A percentile compares a stretch with the other conserved stretches of the same genome.
Conservation (phyloP, 2,329 filamentous ascomycete genomes). For the Fusarium oligoseptatum region DNA sequence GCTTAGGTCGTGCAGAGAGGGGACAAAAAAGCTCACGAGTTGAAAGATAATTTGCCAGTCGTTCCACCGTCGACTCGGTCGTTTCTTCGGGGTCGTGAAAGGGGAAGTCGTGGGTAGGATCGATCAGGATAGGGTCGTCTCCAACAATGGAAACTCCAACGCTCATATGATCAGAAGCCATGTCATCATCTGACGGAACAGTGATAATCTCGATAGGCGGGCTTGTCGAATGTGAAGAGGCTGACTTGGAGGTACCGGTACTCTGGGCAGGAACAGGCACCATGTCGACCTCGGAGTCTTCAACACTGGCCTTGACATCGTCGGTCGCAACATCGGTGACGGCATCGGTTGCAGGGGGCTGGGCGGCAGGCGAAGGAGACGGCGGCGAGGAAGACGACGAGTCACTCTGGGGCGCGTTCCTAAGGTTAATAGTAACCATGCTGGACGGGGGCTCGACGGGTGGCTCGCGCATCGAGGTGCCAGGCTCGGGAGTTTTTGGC, state of each 20-base stretch:
- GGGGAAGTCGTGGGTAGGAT: slow-evolving; percentile 63
- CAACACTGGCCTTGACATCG: slow-evolving; percentile 60
- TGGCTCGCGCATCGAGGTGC: slow-evolving; percentile 49
- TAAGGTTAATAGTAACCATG: slow-evolving; percentile 72
- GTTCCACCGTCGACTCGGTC: slow-evolving; percentile 50
- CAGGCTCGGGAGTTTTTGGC: slow-evolving; percentile 60
- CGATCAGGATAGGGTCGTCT: slow-evolving; percentile 44
- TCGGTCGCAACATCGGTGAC: slow-evolving; percentile 32
- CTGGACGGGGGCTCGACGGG: slow-evolving; percentile 61
- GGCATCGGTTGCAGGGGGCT: slow-evolving; percentile 7
- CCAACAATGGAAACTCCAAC: slow-evolving; percentile 44
- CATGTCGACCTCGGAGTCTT: slow-evolving; percentile 59
- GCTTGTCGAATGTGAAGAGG: slow-evolving; percentile 57
- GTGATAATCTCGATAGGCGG: slow-evolving; percentile 60
- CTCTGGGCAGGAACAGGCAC: slow-evolving; percentile 41
- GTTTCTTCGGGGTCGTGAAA: slow-evolving; percentile 54
- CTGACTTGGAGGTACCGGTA: slow-evolving; percentile 49
- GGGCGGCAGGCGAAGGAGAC: slow-evolving; percentile 54
- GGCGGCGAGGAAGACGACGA: slow-evolving; percentile 58
- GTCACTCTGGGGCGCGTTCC: slow-evolving; percentile 59
- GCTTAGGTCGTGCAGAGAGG: neutral
- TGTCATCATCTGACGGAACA: slow-evolving; percentile 54
- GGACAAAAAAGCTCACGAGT: slow-evolving; percentile 43
- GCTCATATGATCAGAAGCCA: slow-evolving; percentile 52
- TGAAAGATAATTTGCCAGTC: slow-evolving; percentile 55